These are phyloP conservation scores for Favolaschia claudopus DNA, from an alignment of 768 basidiomycete genomes.

Conservation along the genomic window DNA sequence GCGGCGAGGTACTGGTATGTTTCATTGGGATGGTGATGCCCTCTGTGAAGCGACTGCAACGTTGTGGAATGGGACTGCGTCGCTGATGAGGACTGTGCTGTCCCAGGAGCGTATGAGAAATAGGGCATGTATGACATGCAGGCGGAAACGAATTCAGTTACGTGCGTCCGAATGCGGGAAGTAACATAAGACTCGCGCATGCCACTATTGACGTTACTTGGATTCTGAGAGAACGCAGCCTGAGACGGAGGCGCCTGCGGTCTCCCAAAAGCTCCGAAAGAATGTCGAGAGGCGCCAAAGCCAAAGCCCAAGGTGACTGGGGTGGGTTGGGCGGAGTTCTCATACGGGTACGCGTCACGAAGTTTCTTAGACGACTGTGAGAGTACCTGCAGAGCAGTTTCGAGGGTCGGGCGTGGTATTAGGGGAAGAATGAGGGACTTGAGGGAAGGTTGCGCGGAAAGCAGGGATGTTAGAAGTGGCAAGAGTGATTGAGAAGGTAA, in stretches of 20 bases:
- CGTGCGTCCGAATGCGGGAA: conserved; percentile 76
- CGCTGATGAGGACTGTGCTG: conserved; percentile 34
- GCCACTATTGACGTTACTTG: too few species aligned
- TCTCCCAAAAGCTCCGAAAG: conserved; percentile 32
- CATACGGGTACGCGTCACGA: conserved; percentile 84
- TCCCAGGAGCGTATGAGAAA: conserved; percentile 66
- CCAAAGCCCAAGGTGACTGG: conserved; percentile 38
- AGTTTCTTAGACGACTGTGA: conserved; percentile 74
- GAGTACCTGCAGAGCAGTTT: conserved; percentile 74
- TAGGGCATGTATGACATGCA: conserved; percentile 87
- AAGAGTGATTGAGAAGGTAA: conserved; percentile 80
- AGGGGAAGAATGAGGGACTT: conserved; percentile 77
- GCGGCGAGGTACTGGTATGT: conserved; percentile 75
- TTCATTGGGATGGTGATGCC: conserved; percentile 76
- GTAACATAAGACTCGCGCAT: conserved; percentile 87
- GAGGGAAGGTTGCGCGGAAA: conserved; percentile 72
- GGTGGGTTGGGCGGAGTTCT: conserved; percentile 60
- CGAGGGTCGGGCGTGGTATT: conserved; percentile 86
- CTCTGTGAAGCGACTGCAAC: conserved; percentile 62
- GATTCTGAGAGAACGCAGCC: conserved; percentile 32
- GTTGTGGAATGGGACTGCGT: conserved; percentile 50
- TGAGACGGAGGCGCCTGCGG: conserved; percentile 22
- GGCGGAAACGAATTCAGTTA: conserved; percentile 78
- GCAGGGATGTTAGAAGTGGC: conserved; percentile 73
- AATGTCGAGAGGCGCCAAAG: conserved; percentile 42